Evolutionary conservation across 2,329 filamentous ascomycete genomes (phyloP), one percentile per base, ranked within the genome.

Genomic region (Tolypocladium ophioglossoides): DNA sequence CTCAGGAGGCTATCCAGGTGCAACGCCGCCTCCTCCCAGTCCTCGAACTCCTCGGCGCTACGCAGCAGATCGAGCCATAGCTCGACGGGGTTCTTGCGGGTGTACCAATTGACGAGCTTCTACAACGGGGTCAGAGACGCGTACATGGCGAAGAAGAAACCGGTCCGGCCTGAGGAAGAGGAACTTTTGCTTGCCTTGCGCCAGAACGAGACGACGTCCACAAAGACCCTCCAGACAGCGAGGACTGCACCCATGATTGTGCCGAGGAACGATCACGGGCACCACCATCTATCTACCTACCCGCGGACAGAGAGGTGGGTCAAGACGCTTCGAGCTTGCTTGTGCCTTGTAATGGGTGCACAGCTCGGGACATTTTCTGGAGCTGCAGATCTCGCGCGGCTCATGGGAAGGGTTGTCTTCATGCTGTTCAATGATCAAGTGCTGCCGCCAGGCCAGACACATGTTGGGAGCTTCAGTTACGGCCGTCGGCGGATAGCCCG

Each of bases 1-100:
- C 85, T 85, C n/a, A 91, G 77, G 20, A 89, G 75, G 63, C 86
- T 85, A 68, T 96, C 91, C n/a, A 96, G 78, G 63, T 88, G 82
- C 58, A 87, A 80, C 1, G 91, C 89, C n/a, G 86, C 84, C 59
- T 85, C 84, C 66, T 92, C 86, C 90, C 91, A 96, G 66, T 94
- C 86, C 64, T 94, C 88, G 65, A 86, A 95, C 30, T 79, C 78
- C 59, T 82, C 76, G 20, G 89, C 87, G 55, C 82, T 78, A 52
- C 77, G 78, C 50, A 95, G 74, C 27, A 78, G 74, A 57, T 86
- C 78, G 46, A 86, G 76, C 72, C 89, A 85, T 53, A 83, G 72
- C 59, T 86, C 82, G 50, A 80, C 77, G 2, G 80, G 79, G 51
- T 79, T 85, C 67, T 81, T 86, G 58, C 78, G 78, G 54, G 72